A percentile compares a stretch with the other conserved stretches of the same genome.
Evolutionary conservation across 2,329 filamentous ascomycete genomes (phyloP).

Genomic region (Ceratocystis destructans): DNA sequence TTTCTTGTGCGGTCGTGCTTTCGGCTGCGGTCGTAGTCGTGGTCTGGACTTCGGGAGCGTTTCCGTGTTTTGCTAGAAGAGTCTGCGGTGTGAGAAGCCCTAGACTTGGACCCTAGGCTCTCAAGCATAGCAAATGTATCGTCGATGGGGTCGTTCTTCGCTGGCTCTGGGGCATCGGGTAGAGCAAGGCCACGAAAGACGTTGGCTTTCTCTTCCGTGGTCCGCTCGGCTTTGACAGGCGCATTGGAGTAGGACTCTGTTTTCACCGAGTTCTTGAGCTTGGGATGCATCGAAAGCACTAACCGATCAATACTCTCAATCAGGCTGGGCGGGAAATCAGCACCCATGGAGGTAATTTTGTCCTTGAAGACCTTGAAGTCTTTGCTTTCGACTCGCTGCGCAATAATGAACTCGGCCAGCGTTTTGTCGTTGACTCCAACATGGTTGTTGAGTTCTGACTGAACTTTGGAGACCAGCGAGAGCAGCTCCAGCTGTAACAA

Average conservation of each 20-base stretch:
- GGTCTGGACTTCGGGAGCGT: slow-evolving; percentile 39
- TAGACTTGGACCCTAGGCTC: slow-evolving; percentile 40
- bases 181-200: slow-evolving; percentile 85
- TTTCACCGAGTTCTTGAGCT: slow-evolving; percentile 48
- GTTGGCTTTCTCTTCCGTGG: slow-evolving; percentile 56
- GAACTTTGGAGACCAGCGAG: slow-evolving; percentile 87
- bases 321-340: slow-evolving; percentile 71
- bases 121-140: slow-evolving; percentile 91
- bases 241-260: not conserved
- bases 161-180: slow-evolving; percentile 48
- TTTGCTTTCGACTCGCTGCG: slow-evolving; percentile 65
- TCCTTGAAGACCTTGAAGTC: slow-evolving; percentile 60
- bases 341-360: slow-evolving; percentile 61
- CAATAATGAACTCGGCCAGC: slow-evolving; percentile 90
- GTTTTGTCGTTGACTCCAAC: slow-evolving; percentile 86
- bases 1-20: slow-evolving; percentile 20
- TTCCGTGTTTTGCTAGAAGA: slow-evolving; percentile 28
- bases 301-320: slow-evolving; percentile 85
- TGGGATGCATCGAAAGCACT: slow-evolving; percentile 79
- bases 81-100: slow-evolving; percentile 33
- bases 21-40: slow-evolving; percentile 15
- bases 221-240: slow-evolving; percentile 12
- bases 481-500: slow-evolving; percentile 82
- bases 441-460: slow-evolving; percentile 88
- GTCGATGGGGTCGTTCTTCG: slow-evolving; percentile 54